Conservation (phyloP, 2,329 filamentous ascomycete species). For the Colletotrichum karsti region DNA sequence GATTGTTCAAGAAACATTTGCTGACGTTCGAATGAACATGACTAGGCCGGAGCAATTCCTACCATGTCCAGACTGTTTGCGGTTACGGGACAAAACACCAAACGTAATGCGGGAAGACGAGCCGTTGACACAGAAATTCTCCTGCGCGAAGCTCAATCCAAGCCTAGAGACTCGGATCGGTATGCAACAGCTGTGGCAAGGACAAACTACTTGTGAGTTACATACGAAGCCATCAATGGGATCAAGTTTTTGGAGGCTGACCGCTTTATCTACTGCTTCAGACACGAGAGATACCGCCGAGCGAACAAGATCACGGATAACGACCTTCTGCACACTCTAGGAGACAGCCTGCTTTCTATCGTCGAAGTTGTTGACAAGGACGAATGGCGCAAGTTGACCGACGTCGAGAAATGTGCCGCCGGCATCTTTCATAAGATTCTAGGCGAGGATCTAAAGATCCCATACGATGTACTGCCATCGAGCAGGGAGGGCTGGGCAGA, state of each 20-base stretch:
- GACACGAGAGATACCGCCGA: slow-evolving; percentile 64
- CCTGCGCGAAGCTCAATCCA: slow-evolving; percentile 54
- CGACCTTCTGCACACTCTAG: slow-evolving; percentile 73
- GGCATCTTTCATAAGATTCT: slow-evolving; percentile 66
- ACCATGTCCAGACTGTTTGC: slow-evolving; percentile 58
- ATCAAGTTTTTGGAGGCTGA: too few relatives aligned
- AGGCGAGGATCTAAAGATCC: slow-evolving; percentile 64
- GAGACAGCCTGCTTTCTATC: slow-evolving; percentile 65
- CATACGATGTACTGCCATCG: slow-evolving; percentile 52
- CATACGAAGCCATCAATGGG: too few relatives aligned
- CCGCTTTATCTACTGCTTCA: not conserved
- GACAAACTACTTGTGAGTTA: slow-evolving; percentile 67
- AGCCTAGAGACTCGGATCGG: slow-evolving; percentile 52
- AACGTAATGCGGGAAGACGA: slow-evolving; percentile 54
- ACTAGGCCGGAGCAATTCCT: slow-evolving; percentile 59
- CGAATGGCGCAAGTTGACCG: slow-evolving; percentile 66
- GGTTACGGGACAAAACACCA: slow-evolving; percentile 57
- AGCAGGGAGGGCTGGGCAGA: slow-evolving; percentile 50
- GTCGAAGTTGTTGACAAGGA: slow-evolving; percentile 58
- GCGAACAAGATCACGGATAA: slow-evolving; percentile 67
- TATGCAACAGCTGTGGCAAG: slow-evolving; percentile 62
- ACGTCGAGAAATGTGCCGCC: slow-evolving; percentile 63
- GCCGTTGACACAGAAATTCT: slow-evolving; percentile 60
- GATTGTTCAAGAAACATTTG: not conserved
- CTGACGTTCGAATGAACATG: not conserved